Base-by-base conservation (phyloP, 163 green algal species). In the Scenedesmus sp. region DNA sequence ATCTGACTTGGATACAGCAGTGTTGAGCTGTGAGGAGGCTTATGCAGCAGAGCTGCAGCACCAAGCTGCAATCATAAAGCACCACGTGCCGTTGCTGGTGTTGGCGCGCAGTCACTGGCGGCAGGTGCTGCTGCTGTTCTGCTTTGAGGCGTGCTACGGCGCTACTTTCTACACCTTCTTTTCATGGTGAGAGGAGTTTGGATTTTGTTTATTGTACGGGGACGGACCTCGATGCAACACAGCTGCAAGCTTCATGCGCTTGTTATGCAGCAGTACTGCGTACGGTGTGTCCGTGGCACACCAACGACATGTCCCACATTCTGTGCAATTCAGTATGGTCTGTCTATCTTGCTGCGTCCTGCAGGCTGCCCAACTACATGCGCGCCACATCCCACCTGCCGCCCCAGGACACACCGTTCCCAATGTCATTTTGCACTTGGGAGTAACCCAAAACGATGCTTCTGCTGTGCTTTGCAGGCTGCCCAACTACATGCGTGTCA, bases 51-150 rank as follows among this genome's bases (percentile, higher is more conserved):
- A 88, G 83, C 10, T 79, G 62, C 46, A 64, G 6, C 55, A 81
- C 26, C 88, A 84, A 34, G 54, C 56, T 16, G 64, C 46, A 5
- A 20, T 34, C 1, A 64, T 91, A 0, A 91, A 82, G 16, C 88
- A 91, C 88, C 88, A 91, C 18, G 54, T 91, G 76, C 88, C 88
- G 15, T 7, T 91, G 18, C 8, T 74, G 34, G 87, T 85, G 85
- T 18, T 90, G 66, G 23, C 79, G 2, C 79, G 73, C 7, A n/a
- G 26, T 57, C 88, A 91, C 62, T 91, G 88, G 88, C 10, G 20
- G 13, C n/a, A 77, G 1, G 74, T 91, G 9, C 64, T 79, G 74
- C 26, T 91, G 74, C 88, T 84, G 88, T 87, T 79, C 46, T 76
- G 82, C 23, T 18, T 91, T 12, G 88, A 91, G 76, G 87, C 87